Percentiles rank a stretch among this genome's conserved stretches.
phyloP scores from a whole-genome alignment of 1,284 basidiomycete species.

The Cerrena zonata region DNA sequence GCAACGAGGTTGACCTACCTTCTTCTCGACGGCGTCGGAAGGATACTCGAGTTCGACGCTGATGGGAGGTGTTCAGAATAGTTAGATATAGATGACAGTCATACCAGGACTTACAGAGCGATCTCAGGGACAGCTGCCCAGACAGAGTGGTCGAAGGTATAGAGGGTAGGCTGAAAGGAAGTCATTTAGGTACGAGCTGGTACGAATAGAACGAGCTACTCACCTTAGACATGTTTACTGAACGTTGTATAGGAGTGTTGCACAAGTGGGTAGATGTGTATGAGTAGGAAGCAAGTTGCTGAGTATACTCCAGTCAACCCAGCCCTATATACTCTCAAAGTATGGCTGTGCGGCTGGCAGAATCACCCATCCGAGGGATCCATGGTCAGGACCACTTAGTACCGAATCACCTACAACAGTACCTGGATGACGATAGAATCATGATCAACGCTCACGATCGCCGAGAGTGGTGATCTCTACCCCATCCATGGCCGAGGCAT shows the following conservation, averaged over 20 bases:
- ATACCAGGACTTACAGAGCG: slow-evolving; percentile 35
- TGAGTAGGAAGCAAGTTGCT: no score
- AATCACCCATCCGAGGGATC: no score
- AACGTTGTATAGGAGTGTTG: background rate
- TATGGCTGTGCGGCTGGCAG: no score
- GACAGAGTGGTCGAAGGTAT: slow-evolving; percentile 40
- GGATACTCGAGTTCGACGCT: slow-evolving; percentile 41
- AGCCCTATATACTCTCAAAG: no score
- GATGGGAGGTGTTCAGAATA: background rate
- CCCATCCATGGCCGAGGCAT: no score
- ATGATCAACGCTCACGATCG: no score
- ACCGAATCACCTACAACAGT: no score
- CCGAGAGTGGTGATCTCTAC: no score
- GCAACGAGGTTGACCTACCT: slow-evolving; percentile 40
- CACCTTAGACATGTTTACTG: slow-evolving; percentile 15
- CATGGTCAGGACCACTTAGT: no score
- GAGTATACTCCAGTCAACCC: no score
- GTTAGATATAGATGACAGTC: background rate
- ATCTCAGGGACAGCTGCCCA: slow-evolving; percentile 48
- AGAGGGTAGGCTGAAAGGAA: slow-evolving; percentile 32
- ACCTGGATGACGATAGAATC: no score
- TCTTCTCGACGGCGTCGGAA: slow-evolving; percentile 31
- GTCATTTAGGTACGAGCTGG: background rate
- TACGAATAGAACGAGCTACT: background rate
- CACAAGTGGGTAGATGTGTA: no score